phyloP scores from a whole-genome alignment of 176 grass and related monocot genomes.

The Aegilops speltoides region DNA sequence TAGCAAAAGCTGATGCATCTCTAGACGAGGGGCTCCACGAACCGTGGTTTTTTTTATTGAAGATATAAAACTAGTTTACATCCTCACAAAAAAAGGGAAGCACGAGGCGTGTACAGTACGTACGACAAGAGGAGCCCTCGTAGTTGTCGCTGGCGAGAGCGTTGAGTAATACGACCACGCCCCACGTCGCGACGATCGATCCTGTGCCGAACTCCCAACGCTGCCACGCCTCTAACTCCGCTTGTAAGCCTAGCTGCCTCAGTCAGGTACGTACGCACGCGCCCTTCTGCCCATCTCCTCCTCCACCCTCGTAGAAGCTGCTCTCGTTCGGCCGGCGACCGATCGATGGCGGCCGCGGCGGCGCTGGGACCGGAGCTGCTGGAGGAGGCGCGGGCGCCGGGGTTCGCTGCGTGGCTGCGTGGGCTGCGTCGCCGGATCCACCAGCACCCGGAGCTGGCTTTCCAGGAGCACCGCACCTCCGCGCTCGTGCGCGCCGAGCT shows the following conservation, averaged over 20 bases:
- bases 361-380: constrained; percentile 35
- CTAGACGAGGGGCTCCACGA: no score
- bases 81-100: no score
- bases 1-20: no score
- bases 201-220: no score
- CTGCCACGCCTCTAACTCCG: no score
- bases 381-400: constrained; percentile 46
- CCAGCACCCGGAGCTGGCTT: constrained; percentile 80
- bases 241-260: background rate
- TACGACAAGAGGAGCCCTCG: background rate
- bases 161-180: background rate
- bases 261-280: no score
- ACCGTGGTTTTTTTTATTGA: no score
- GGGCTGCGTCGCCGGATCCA: constrained; percentile 55
- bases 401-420: constrained; percentile 59
- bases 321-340: background rate
- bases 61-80: no score
- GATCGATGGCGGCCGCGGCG: background rate
- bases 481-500: constrained; percentile 67
- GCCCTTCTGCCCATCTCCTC: background rate
- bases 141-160: background rate
- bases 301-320: background rate
- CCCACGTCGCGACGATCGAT: no score
- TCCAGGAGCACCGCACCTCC: constrained; percentile 73
- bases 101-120: background rate